Base-by-base conservation (phyloP, 2,329 filamentous ascomycete species). In the Trichoderma oligosporum region DNA sequence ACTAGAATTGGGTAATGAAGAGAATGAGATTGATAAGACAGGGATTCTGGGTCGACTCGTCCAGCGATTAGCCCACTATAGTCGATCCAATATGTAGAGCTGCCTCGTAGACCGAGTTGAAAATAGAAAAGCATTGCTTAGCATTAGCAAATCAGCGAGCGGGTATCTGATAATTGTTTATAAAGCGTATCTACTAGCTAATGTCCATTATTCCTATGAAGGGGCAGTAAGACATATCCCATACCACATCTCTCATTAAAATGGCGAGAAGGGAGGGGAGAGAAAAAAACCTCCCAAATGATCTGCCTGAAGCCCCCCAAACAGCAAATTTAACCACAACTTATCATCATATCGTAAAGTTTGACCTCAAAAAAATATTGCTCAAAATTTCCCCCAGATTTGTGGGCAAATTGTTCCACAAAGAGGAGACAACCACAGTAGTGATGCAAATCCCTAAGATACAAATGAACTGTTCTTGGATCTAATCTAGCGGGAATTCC, bases 401-500 rank as follows among this genome's bases (percentile, higher is more conserved):
- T n/a, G n/a, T n/a, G n/a, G n/a, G n/a, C n/a, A n/a, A n/a, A n/a
- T n/a, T n/a, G n/a, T n/a, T n/a, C n/a, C n/a, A n/a, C n/a, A n/a
- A n/a, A 16, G n/a, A 35, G 11, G 39, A 29, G 12, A 24, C 33
- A 7, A 14, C 3, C 8, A 8, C n/a, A 36, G n/a, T 4, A 31
- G 31, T 20, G 25, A 24, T 18, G 25, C 12, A 35, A 8, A 36
- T 16, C 12, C 33, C 8, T 20, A 7, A 36, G 20, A 5, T n/a
- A 12, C 16, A 11, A 45, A 29, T n/a, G 11, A 14, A 5, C 14
- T 24, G 3, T 7, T 11, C 8, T 25, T 20, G 11, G n/a, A 14
- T 16, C 68, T 62, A 96, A 72, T 95, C 90, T 67, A 96, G 88
- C 0, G 93, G 93, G 71, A 91, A 97, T 66, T 92, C 85, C 64